Percentiles rank a stretch among this genome's conserved stretches.
These are phyloP conservation scores for Kodamaea arcana DNA, from an alignment of 1,139 yeast genomes.

Conservation along the genomic window DNA sequence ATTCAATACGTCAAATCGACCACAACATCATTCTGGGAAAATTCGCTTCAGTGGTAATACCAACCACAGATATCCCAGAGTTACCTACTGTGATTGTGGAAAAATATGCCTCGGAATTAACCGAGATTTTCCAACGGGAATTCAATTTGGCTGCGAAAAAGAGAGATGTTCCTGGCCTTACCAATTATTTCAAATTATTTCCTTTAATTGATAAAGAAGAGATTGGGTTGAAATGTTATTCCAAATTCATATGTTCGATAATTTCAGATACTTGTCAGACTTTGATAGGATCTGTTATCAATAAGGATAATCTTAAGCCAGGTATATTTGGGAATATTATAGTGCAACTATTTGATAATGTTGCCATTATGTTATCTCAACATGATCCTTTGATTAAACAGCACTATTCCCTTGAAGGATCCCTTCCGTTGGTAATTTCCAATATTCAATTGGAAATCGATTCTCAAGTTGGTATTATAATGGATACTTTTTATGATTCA, in stretches of 20 bases:
- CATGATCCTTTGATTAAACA: slow-evolving; percentile 75
- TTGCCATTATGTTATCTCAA: slow-evolving; percentile 79
- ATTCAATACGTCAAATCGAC: slow-evolving; percentile 46
- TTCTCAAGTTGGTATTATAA: slow-evolving; percentile 80
- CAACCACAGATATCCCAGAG: slow-evolving; percentile 86
- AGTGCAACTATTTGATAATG: slow-evolving; percentile 75
- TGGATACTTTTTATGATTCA: slow-evolving; percentile 81
- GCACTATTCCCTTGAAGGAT: slow-evolving; percentile 54
- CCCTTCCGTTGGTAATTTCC: slow-evolving; percentile 64
- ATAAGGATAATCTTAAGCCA: slow-evolving; percentile 29
- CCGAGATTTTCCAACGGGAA: slow-evolving; percentile 52
- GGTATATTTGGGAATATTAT: slow-evolving; percentile 65
- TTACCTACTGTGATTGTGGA: slow-evolving; percentile 57
- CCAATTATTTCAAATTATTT: slow-evolving; percentile 78
- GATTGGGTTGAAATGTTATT: slow-evolving; percentile 74
- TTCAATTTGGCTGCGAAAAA: slow-evolving; percentile 67
- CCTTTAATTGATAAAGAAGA: slow-evolving; percentile 77
- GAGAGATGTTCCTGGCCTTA: slow-evolving; percentile 64
- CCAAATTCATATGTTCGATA: slow-evolving; percentile 80
- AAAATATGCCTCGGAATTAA: slow-evolving; percentile 58
- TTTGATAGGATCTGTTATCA: slow-evolving; percentile 42
- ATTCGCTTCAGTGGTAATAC: slow-evolving; percentile 82
- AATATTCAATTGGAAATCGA: slow-evolving; percentile 85
- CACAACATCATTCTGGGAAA: slow-evolving; percentile 51
- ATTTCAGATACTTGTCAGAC: slow-evolving; percentile 74